A percentile compares a stretch with the other conserved stretches of the same genome.
Conservation (phyloP, 345 rosid species). For the Rhizophora apiculata region DNA sequence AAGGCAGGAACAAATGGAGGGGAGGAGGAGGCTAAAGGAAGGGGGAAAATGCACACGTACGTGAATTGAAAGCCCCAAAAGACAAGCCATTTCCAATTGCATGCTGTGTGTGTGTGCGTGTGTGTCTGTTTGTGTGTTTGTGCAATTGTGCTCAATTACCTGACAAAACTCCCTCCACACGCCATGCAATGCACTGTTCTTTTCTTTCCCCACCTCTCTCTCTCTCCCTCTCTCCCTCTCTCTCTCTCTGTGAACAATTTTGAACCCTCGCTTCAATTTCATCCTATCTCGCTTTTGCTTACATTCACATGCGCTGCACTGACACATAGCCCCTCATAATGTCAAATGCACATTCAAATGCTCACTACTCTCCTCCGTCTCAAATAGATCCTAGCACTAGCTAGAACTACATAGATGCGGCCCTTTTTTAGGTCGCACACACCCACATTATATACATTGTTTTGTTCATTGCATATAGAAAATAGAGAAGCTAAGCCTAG, state of each 20-base stretch:
- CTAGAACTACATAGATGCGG: too few species aligned
- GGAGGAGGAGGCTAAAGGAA: too few species aligned
- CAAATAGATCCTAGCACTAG: not conserved
- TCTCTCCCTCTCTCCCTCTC: constrained; percentile 4
- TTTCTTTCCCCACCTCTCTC: constrained; percentile 13
- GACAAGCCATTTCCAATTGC: too few species aligned
- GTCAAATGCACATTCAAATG: constrained; percentile 49
- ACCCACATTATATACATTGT: too few species aligned
- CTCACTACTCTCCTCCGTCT: not conserved
- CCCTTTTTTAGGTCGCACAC: too few species aligned
- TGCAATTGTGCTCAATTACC: constrained; percentile 21
- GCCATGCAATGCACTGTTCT: constrained; percentile 41
- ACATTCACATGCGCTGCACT: constrained; percentile 50
- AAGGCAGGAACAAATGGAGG: too few species aligned
- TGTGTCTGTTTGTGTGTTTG: too few species aligned
- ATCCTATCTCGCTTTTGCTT: not conserved
- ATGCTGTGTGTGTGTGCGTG: too few species aligned
- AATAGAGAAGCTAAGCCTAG: not conserved
- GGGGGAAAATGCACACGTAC: too few species aligned
- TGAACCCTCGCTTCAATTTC: constrained; percentile 3
- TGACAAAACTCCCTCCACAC: constrained; percentile 38
- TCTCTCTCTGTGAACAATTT: not conserved
- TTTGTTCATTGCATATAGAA: too few species aligned
- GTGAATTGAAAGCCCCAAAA: too few species aligned
- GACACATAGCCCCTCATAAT: constrained; percentile 42